Evolutionary conservation across 2,329 filamentous ascomycete species (phyloP).

Genomic region (Colletotrichum zoysiae): DNA sequence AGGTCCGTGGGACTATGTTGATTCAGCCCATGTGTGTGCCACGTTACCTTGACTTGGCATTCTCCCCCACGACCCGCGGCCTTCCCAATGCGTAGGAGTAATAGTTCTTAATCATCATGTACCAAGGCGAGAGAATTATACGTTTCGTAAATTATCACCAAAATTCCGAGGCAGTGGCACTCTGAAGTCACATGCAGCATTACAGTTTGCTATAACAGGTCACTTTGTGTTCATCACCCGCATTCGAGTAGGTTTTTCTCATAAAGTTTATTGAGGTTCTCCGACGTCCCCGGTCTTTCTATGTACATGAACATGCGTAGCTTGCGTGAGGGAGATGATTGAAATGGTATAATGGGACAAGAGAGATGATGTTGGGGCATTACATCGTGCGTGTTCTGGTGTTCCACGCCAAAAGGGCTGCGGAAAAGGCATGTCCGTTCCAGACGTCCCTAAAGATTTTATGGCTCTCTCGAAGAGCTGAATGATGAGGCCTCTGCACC

Average conservation of each 20-base stretch:
- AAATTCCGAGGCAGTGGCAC: background rate
- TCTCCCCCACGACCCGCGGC: background rate
- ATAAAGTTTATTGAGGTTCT: conserved; percentile 15
- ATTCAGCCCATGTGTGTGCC: too few relatives aligned
- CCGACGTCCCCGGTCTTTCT: background rate
- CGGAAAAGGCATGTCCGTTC: conserved; percentile 34
- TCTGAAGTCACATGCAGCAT: too few relatives aligned
- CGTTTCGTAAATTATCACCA: too few relatives aligned
- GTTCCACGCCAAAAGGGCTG: conserved; percentile 25
- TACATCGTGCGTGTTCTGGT: conserved; percentile 32
- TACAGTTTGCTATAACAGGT: too few relatives aligned
- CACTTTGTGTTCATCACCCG: background rate
- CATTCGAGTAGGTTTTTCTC: background rate
- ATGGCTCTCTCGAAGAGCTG: conserved; percentile 31
- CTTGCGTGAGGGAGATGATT: conserved; percentile 21
- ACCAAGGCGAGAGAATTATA: too few relatives aligned
- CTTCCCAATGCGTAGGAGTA: background rate
- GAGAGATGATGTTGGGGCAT: conserved; percentile 19
- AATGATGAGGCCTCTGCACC: conserved; percentile 5
- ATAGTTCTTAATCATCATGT: background rate
- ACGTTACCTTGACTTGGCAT: background rate
- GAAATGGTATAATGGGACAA: conserved; percentile 34
- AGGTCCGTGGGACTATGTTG: too few relatives aligned
- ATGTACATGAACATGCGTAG: conserved; percentile 26
- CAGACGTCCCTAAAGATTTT: conserved; percentile 34